Evolutionary conservation across 179 eudicot species (phyloP).

Genomic region (Actinidia arguta): DNA sequence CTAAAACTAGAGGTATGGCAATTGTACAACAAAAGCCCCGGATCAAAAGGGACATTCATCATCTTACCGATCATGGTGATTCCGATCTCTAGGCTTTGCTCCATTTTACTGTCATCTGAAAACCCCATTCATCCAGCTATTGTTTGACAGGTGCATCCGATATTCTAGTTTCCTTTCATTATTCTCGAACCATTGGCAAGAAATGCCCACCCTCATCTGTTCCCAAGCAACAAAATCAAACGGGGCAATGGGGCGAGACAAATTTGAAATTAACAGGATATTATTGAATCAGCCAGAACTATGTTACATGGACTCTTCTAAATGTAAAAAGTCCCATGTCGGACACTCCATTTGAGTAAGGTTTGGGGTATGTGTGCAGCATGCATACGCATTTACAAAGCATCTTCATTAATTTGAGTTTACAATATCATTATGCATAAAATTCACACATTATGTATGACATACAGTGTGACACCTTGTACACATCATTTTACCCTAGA

Average conservation of each 20-base stretch:
- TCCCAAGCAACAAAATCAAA: background rate
- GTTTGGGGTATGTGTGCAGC: too few relatives aligned
- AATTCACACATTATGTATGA: too few relatives aligned
- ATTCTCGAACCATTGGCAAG: slow-evolving; percentile 39
- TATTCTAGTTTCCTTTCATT: slow-evolving; percentile 13
- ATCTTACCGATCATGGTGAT: background rate
- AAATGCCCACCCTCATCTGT: slow-evolving; percentile 46
- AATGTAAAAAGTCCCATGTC: too few relatives aligned
- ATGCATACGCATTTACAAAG: too few relatives aligned
- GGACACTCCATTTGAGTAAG: too few relatives aligned
- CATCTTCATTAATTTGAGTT: background rate
- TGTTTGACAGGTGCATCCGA: background rate
- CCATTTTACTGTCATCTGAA: background rate
- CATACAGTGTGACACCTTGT: too few relatives aligned
- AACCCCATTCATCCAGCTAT: background rate
- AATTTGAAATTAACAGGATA: background rate
- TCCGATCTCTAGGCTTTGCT: background rate
- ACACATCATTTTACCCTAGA: too few relatives aligned
- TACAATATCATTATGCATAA: background rate
- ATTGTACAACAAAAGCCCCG: slow-evolving; percentile 28
- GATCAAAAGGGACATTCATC: slow-evolving; percentile 1
- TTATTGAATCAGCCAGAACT: background rate
- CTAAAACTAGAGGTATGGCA: slow-evolving; percentile 4
- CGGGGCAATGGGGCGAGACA: background rate
- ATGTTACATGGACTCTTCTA: too few relatives aligned